Percentiles rank a stretch among this genome's conserved stretches.
Conservation (phyloP, 192 early-diverging fungal species). For the Chytriomyces hyalinus region DNA sequence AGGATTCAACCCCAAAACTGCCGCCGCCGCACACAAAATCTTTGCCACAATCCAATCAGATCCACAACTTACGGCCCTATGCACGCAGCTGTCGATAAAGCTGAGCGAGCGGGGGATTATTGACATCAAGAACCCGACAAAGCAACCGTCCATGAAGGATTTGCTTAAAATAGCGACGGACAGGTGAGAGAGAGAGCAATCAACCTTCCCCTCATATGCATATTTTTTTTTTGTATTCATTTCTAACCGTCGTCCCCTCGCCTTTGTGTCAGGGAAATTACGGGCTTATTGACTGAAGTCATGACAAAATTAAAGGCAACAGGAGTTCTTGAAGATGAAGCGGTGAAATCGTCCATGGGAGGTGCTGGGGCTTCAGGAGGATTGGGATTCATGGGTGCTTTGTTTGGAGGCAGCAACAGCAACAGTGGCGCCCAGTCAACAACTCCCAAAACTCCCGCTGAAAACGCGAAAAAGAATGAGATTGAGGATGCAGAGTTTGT, state of each 20-base stretch:
- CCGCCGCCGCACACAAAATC: neutral
- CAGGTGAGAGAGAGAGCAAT: neutral
- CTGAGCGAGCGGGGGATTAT: neutral
- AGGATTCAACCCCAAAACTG: neutral
- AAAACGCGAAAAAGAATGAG: too few species aligned
- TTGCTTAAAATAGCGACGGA: slow-evolving; percentile 8
- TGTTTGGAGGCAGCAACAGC: slow-evolving; percentile 10
- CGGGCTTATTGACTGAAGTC: neutral
- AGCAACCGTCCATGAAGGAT: slow-evolving; percentile 6
- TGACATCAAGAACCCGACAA: slow-evolving; percentile 18
- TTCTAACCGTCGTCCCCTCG: neutral
- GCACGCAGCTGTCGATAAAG: neutral
- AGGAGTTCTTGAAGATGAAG: slow-evolving; percentile 17
- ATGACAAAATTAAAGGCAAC: neutral
- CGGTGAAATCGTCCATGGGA: slow-evolving; percentile 1
- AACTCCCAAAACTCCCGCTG: neutral
- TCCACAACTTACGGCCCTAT: neutral
- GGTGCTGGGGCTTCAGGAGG: neutral
- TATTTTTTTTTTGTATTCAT: too few species aligned
- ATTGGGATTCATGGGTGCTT: neutral
- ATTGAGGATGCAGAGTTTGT: slow-evolving; percentile 18
- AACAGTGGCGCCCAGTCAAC: neutral
- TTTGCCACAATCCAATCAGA: slow-evolving; percentile 23
- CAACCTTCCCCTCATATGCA: too few species aligned
- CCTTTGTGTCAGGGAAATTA: neutral